Percentiles rank a stretch among this genome's conserved stretches.
phyloP scores from a whole-genome alignment of 1,284 basidiomycete species.

The Ceratobasidium theobromae region DNA sequence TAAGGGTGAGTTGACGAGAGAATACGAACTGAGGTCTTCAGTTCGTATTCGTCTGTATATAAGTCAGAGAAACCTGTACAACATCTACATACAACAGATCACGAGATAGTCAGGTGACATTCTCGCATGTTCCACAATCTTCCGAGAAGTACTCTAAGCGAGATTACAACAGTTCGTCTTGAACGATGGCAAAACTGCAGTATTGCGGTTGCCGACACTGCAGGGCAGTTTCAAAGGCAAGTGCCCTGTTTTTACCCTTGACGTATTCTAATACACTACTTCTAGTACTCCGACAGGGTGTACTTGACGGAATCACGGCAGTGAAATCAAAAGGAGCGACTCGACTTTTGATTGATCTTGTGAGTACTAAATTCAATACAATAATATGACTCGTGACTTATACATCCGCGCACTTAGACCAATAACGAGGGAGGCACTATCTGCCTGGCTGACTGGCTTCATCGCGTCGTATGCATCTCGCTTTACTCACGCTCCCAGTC shows the following conservation, averaged over 20 bases:
- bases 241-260: conserved; percentile 46
- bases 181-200: conserved; percentile 55
- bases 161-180: no score
- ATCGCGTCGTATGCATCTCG: conserved; percentile 11
- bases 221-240: conserved; percentile 44
- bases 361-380: conserved; percentile 39
- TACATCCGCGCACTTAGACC: conserved; percentile 46
- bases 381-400: background rate
- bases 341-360: conserved; percentile 61
- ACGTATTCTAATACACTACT: conserved; percentile 9
- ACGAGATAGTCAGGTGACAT: no score
- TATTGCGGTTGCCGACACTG: conserved; percentile 63
- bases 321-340: conserved; percentile 55
- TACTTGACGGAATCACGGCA: conserved; percentile 53
- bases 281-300: conserved; percentile 41
- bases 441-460: conserved; percentile 24
- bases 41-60: no score
- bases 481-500: background rate
- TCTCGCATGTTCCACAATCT: no score
- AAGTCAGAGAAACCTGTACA: no score
- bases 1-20: no score
- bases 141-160: no score
- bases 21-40: no score
- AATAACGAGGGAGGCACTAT: conserved; percentile 58
- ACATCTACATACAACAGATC: no score